A percentile compares a stretch with the other conserved stretches of the same genome.
Conservation (phyloP, 768 basidiomycete species). For the Mycena crocata region DNA sequence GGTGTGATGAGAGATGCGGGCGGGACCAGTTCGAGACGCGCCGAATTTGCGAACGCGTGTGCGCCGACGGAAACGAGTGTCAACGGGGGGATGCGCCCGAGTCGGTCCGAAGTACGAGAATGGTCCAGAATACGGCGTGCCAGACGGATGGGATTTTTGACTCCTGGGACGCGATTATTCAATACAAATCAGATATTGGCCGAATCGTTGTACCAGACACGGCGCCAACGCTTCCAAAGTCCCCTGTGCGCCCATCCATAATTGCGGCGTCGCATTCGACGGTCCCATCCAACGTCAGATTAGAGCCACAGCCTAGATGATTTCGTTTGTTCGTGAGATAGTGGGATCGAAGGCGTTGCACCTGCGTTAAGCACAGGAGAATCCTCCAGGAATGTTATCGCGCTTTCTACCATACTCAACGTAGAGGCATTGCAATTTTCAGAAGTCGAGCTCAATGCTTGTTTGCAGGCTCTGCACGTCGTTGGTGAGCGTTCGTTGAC, state of each 20-base stretch:
- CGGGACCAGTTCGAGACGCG: constrained; percentile 47
- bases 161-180: constrained; percentile 53
- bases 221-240: constrained; percentile 81
- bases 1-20: constrained; percentile 62
- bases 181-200: neutral
- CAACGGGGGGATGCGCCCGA: constrained; percentile 81
- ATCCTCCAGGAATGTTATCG: constrained; percentile 73
- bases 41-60: constrained; percentile 58
- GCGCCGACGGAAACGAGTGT: constrained; percentile 75
- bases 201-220: constrained; percentile 61
- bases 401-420: constrained; percentile 53
- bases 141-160: constrained; percentile 76
- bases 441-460: constrained; percentile 46
- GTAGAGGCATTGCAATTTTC: constrained; percentile 19
- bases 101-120: constrained; percentile 55
- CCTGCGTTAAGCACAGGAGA: constrained; percentile 80
- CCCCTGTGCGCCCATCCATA: constrained; percentile 58
- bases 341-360: constrained; percentile 35
- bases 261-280: constrained; percentile 89
- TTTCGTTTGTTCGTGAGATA: neutral
- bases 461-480: constrained; percentile 61
- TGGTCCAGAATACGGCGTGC: constrained; percentile 70
- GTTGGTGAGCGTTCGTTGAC: neutral
- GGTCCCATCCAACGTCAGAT: constrained; percentile 76
- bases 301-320: constrained; percentile 76